phyloP scores from a whole-genome alignment of 768 basidiomycete species.

The Chalciporus chontae region DNA sequence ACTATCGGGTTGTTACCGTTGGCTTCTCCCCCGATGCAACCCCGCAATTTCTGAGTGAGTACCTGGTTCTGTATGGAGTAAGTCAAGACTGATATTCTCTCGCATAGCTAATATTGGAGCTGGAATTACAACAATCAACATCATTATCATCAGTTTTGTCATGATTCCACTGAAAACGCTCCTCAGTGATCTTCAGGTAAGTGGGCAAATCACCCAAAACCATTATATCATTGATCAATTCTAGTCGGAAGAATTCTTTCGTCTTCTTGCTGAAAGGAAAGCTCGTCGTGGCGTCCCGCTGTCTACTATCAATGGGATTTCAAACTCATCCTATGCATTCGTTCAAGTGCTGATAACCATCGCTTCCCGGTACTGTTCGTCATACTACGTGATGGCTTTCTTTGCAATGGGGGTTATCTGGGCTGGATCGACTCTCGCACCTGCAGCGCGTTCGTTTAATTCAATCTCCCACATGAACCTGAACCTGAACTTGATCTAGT shows the following conservation, averaged over 20 bases:
- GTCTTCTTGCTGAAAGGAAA: conserved; percentile 8
- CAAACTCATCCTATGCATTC: conserved; percentile 8
- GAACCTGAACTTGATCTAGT: conserved; percentile 2
- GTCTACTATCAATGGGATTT: conserved; percentile 13
- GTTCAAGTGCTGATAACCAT: conserved; percentile 1
- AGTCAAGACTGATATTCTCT: neutral
- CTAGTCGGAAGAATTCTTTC: conserved; percentile 20
- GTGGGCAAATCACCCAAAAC: neutral
- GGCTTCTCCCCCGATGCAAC: neutral
- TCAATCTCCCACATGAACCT: neutral
- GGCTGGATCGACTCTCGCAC: conserved; percentile 7
- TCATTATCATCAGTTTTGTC: conserved; percentile 13
- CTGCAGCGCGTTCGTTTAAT: conserved; percentile 12
- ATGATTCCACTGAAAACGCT: conserved; percentile 11
- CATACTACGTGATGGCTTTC: conserved; percentile 6
- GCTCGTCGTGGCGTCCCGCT: conserved; percentile 5
- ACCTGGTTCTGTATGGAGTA: neutral
- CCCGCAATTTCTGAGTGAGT: conserved; percentile 10
- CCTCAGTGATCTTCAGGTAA: conserved; percentile 11
- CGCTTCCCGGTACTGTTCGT: conserved; percentile 4
- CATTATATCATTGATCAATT: neutral
- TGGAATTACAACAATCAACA: conserved; percentile 12
- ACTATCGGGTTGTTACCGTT: conserved; percentile 11
- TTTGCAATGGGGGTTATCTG: conserved; percentile 7
- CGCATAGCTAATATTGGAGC: conserved; percentile 10